Evolutionary conservation across 345 rosid genomes (phyloP), one percentile per base, ranked within the genome.

Genomic region (Salix dunnii): DNA sequence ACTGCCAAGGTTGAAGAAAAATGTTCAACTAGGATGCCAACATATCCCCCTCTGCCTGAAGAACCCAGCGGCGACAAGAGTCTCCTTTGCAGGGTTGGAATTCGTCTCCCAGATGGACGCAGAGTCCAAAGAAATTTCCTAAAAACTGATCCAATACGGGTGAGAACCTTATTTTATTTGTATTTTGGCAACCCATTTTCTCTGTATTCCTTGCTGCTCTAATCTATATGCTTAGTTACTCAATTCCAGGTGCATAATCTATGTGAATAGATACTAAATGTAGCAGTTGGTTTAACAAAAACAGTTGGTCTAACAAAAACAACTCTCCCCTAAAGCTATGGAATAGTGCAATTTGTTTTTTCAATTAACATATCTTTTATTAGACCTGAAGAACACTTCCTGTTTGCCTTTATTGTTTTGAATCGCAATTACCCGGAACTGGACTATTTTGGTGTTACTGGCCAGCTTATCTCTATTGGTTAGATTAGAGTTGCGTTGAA

Each of bases 51-150:
- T 66, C 87, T 96, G n/a, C 94, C 93, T n/a, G 94, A 91, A 82
- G 98, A 96, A 83, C 96, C 98, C 23, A 92, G 86, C 33, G 91
- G 89, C 43, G 96, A 96, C 74, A 90, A 90, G 69, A 89, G 85
- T 71, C 80, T 90, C 30, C 79, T 89, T 53, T 96, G 99, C 83
- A 88, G 97, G 87, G 94, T 96, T 71, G 98, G 98, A 75, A 82
- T 96, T 42, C 97, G 99, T 78, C 90, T 96, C 73, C 99, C 99
- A 21, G 92, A 89, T 77, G 99, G 99, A 51, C 93, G 85, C 70
- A 92, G 97, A 83, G 83, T 86, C 69, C 97, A 96, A 85, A 88
- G 99, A 73, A 91, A 85, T 76, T 96, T 96, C 82, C 84, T 92
- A 28, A 88, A 84, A 55, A 82, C 92, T 65, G 98, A 96, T 75